Base-by-base conservation (phyloP, 2,329 filamentous ascomycete species). In the Amesomyces nigricolor region DNA sequence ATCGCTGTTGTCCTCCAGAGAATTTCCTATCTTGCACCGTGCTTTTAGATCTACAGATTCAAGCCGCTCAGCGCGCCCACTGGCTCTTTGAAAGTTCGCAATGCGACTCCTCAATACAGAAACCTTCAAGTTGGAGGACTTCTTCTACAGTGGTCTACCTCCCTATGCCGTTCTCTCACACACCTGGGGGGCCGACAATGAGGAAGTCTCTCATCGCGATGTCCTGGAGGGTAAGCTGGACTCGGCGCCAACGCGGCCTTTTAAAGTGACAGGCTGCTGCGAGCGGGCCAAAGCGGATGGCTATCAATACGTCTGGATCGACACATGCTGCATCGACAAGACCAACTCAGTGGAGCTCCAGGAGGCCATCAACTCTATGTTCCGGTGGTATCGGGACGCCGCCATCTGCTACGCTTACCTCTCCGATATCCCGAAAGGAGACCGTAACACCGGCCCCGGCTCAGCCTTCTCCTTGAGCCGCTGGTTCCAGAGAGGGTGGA, bases 401-500 rank as follows among this genome's bases (percentile, higher is more conserved):
- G 35, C n/a, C 1, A 9, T 61, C 6, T 65, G 65, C 50, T 66
- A 64, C n/a, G 62, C 61, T 2, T 65, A 61, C 46, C 47, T 67
- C 17, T 49, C 56, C 10, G 58, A 64, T 30, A 57, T 65, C 2
- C 50, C 43, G 1, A 10, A 30, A 5, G 32, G 39, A 13, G 8
- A 57, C 17, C 32, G 22, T 26, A 17, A 19, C 14, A 13, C 30
- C 9, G 10, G 11, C 2, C 11, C 11, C 29, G 4, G 37, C 11
- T 39, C 44, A 11, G 35, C 40, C 17, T 38, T 60, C 30, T 46
- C 44, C 30, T 16, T 39, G 1, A 19, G 47, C 46, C 60, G 65
- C 6, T 72, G 70, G 69, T 71, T 71, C 51, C 66, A 62, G 0
- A 60, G 77, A 79, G 69, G 70, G n/a, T 63, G 55, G 61, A 62